phyloP scores from a whole-genome alignment of 2,329 filamentous ascomycete species.

The Penicillium sp. region DNA sequence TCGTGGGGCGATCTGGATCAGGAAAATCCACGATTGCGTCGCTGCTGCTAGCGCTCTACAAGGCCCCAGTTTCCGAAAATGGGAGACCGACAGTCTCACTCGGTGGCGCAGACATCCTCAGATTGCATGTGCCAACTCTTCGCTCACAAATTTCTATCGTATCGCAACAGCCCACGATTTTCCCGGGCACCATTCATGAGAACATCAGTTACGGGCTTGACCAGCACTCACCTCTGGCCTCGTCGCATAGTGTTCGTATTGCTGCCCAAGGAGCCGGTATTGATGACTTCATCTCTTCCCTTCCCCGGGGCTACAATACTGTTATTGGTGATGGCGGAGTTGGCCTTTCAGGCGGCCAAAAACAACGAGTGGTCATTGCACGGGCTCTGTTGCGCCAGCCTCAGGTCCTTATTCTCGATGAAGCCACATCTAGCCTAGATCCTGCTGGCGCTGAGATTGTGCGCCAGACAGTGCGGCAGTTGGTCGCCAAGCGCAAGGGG shows the following conservation, averaged over 20 bases:
- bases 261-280: slow-evolving; percentile 61
- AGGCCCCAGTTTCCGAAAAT: slow-evolving; percentile 29
- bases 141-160: slow-evolving; percentile 63
- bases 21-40: slow-evolving; percentile 84
- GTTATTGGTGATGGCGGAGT: slow-evolving; percentile 74
- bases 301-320: slow-evolving; percentile 71
- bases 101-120: slow-evolving; percentile 55
- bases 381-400: slow-evolving; percentile 72
- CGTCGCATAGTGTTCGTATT: slow-evolving; percentile 50
- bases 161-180: slow-evolving; percentile 64
- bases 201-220: slow-evolving; percentile 74
- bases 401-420: slow-evolving; percentile 75
- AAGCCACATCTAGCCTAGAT: slow-evolving; percentile 82
- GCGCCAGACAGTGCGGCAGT: slow-evolving; percentile 57
- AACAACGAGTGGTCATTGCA: slow-evolving; percentile 77
- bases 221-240: slow-evolving; percentile 53
- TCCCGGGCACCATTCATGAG: slow-evolving; percentile 43
- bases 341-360: slow-evolving; percentile 74
- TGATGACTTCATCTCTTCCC: slow-evolving; percentile 70
- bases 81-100: slow-evolving; percentile 49
- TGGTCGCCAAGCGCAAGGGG: slow-evolving; percentile 48
- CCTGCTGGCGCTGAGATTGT: slow-evolving; percentile 64
- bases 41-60: slow-evolving; percentile 71
- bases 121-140: slow-evolving; percentile 59
- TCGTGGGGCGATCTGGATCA: slow-evolving; percentile 83